Evolutionary conservation across 805 yeast species (phyloP), one percentile per base, ranked within the genome.

Genomic region (Kodamaea hsintzibuensis): DNA sequence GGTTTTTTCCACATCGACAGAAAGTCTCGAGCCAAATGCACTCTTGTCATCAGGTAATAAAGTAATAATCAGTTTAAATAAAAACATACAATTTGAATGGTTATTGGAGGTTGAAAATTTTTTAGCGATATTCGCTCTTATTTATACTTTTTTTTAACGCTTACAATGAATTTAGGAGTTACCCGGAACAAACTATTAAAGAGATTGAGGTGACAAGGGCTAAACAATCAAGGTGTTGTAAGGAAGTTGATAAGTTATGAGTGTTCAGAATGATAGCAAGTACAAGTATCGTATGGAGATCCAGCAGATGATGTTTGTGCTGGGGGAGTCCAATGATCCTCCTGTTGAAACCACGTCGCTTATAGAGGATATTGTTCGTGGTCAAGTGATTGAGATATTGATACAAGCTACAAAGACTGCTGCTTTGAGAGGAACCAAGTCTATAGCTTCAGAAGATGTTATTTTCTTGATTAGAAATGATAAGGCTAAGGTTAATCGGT

Each of bases 1-100:
- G 96, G 84, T 79, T 89, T 89, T 89, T 89, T 91, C 97, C 97
- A 91, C 97, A 91, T 81, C 92, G 91, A 88, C 91, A 79, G 73
- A 78, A 80, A 70, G 88, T 88, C 97, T 91, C 96, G 97, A 91
- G 97, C 97, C 97, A 91, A 91, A 91, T 91, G 97, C 97, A 90
- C 96, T 91, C 97, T 76, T 61, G 86, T 89, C 96, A 89, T 89
- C 96, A 89, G 83, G 57, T 71, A 37, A 51, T 50, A 49, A 22
- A 43, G 42, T 49, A 49, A 45, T 45, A 19, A 49, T 35, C 35
- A 19, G 19, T 43, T 38, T 27, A 46, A 8, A 2, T 30, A 27
- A 39, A 52, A 51, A 50, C 53, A 42, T 50, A 50, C 53, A 50
- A 35, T 50, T 50, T 42, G 35, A 18, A 30, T 30, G 35, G 35